Conservation (phyloP, 306 rosid genomes). For the Abrus pulchellus region DNA sequence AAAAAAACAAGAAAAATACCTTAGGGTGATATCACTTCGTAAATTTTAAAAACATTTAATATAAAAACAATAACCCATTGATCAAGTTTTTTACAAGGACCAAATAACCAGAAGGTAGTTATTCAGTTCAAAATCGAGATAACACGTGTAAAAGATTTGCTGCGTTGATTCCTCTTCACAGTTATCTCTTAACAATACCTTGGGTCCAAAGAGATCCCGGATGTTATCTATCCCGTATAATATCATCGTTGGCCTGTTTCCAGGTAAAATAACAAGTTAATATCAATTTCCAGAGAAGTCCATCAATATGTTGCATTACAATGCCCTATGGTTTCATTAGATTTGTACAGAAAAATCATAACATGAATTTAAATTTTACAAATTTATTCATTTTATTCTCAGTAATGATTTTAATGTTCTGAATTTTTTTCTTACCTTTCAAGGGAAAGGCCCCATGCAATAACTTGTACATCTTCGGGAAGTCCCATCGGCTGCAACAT, state of each 20-base stretch:
- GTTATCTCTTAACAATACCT: conserved; percentile 59
- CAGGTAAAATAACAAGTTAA: conserved; percentile 35
- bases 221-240: conserved; percentile 88
- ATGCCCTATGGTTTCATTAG: background rate
- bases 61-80: background rate
- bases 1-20: conserved; percentile 5
- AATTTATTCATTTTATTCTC: background rate
- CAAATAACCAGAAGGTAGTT: background rate
- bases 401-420: background rate
- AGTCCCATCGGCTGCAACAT: conserved; percentile 98
- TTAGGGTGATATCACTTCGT: background rate
- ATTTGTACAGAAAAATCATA: conserved; percentile 5
- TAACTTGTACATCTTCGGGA: conserved; percentile 94
- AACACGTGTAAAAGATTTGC: background rate
- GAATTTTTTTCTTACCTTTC: conserved; percentile 70
- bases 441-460: conserved; percentile 98
- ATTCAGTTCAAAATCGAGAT: conserved; percentile 10
- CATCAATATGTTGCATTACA: conserved; percentile 17
- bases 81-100: conserved; percentile 22
- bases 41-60: background rate
- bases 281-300: background rate
- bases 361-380: conserved; percentile 3
- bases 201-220: conserved; percentile 93
- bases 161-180: background rate
- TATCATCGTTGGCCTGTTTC: conserved; percentile 94